phyloP scores from a whole-genome alignment of 2,329 filamentous ascomycete species.

The Aspergillus fischeri region DNA sequence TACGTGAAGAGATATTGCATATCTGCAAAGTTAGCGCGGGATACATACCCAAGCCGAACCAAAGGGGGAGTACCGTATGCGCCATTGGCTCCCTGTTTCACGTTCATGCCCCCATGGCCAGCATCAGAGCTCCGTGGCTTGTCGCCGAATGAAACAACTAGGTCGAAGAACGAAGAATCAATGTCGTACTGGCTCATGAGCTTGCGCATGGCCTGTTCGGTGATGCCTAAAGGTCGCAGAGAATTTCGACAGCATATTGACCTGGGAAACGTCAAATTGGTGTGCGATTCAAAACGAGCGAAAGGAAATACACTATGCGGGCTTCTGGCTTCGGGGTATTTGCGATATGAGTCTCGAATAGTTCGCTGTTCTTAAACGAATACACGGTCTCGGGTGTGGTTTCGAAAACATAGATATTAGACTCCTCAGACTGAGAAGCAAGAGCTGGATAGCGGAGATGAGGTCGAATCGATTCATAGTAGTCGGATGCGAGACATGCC shows the following conservation, averaged over 20 bases:
- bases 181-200: slow-evolving; percentile 12
- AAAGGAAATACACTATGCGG: slow-evolving; percentile 8
- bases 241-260: slow-evolving; percentile 14
- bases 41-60: too few relatives aligned
- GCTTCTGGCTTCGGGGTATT: slow-evolving; percentile 3
- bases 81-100: slow-evolving; percentile 9
- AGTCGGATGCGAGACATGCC: neutral
- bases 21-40: neutral
- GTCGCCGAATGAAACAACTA: slow-evolving; percentile 15
- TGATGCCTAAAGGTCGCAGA: slow-evolving; percentile 11
- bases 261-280: neutral
- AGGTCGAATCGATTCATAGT: neutral
- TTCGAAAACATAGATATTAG: slow-evolving; percentile 6
- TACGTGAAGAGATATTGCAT: slow-evolving; percentile 16
- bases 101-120: slow-evolving; percentile 14
- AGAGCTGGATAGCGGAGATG: neutral
- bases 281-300: too few relatives aligned
- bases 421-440: neutral
- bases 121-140: slow-evolving; percentile 16
- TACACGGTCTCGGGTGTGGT: neutral
- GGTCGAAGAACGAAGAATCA: slow-evolving; percentile 9
- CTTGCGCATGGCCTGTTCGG: slow-evolving; percentile 7
- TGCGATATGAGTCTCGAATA: slow-evolving; percentile 10
- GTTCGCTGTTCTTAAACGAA: slow-evolving; percentile 8
- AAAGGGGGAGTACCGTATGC: slow-evolving; percentile 5